phyloP scores from a whole-genome alignment of 495 filamentous ascomycete genomes.

The Talaromyces thailandensis region DNA sequence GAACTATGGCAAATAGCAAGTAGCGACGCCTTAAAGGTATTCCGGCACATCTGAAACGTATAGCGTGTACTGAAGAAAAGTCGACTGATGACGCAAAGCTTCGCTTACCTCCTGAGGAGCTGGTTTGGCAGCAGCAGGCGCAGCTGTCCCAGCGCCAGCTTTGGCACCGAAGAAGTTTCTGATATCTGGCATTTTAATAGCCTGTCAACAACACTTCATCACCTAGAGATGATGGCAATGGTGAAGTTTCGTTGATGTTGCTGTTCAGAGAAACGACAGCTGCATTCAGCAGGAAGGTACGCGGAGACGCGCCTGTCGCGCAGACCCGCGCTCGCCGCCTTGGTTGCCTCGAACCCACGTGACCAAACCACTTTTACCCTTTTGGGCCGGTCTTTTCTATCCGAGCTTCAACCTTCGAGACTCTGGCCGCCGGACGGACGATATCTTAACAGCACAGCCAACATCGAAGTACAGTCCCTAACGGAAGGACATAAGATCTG shows the following conservation, averaged over 20 bases:
- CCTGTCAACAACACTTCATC: not conserved
- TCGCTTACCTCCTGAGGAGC: constrained; percentile 29
- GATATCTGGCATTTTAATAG: constrained; percentile 64
- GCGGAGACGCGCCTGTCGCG: not conserved
- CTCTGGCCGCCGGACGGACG: not conserved
- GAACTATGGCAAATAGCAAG: not conserved
- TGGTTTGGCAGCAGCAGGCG: constrained; percentile 22
- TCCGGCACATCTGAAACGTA: not conserved
- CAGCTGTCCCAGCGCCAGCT: constrained; percentile 22
- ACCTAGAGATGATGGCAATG: not conserved
- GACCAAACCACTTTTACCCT: constrained; percentile 5
- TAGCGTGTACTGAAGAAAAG: not conserved
- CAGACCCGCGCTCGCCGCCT: not conserved
- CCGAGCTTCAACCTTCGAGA: not conserved
- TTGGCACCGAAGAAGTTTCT: constrained; percentile 67
- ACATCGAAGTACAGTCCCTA: not conserved
- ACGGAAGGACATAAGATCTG: constrained; percentile 9
- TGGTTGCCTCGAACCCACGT: not conserved
- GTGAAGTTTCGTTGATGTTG: not conserved
- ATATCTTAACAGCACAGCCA: not conserved
- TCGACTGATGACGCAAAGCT: not conserved
- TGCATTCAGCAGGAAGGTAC: not conserved
- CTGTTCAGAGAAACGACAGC: not conserved
- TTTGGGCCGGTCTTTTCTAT: not conserved
- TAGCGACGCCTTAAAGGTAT: not conserved